phyloP scores from a whole-genome alignment of 495 filamentous ascomycete genomes.

The Talaromyces ruber region DNA sequence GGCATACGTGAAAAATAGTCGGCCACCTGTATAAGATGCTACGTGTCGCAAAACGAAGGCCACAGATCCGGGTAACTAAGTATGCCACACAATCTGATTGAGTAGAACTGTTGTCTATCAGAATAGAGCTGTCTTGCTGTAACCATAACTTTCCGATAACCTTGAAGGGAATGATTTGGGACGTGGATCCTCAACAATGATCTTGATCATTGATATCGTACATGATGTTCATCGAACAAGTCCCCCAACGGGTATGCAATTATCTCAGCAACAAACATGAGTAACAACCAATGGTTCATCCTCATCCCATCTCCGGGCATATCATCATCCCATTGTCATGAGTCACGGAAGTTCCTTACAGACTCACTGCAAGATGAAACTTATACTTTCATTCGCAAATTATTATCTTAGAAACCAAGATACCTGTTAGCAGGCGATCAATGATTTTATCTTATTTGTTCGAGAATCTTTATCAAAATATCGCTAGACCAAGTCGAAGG shows the following conservation, averaged over 20 bases:
- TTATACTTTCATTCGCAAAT: not conserved
- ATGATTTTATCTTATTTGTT: not conserved
- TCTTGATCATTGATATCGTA: not conserved
- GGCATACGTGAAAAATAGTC: not conserved
- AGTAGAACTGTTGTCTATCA: not conserved
- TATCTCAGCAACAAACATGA: not conserved
- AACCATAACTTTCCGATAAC: not conserved
- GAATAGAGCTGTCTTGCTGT: not conserved
- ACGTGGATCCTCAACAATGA: not conserved
- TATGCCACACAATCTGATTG: too few relatives aligned
- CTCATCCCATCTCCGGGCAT: not conserved
- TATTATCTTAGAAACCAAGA: not conserved
- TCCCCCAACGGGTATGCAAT: too few relatives aligned
- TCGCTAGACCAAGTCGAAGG: too few relatives aligned
- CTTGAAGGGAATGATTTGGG: not conserved
- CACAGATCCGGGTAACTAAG: too few relatives aligned
- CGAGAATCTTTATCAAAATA: too few relatives aligned
- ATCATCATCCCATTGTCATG: not conserved
- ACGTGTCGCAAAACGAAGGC: too few relatives aligned
- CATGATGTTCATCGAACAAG: not conserved
- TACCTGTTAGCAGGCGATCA: not conserved
- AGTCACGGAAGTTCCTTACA: not conserved
- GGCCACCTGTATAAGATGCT: not conserved
- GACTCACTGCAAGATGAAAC: not conserved
- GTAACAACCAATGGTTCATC: not conserved